A percentile compares a stretch with the other conserved stretches of the same genome.
Evolutionary conservation across 441 rosid species (phyloP).

Genomic region (Sinapis alba): DNA sequence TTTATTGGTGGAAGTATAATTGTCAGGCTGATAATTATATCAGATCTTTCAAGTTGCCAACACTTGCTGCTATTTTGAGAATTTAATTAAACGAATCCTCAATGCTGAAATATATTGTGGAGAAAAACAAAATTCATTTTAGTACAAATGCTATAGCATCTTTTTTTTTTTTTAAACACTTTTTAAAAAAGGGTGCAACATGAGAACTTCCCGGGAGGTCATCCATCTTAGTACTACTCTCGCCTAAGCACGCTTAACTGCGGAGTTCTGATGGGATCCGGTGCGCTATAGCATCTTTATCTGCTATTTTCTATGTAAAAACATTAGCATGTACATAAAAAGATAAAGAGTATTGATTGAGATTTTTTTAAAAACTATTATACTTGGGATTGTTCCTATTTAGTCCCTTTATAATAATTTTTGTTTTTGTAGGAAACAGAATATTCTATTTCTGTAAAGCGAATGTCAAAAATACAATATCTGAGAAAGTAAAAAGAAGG

Average conservation of each 20-base stretch:
- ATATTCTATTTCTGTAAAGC: conserved; percentile 8
- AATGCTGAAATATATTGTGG: neutral
- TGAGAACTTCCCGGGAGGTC: no score
- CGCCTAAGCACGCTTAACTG: no score
- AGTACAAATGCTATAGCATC: neutral
- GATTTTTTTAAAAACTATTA: neutral
- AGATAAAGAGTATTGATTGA: neutral
- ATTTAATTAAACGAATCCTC: conserved; percentile 17
- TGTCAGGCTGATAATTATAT: conserved; percentile 15
- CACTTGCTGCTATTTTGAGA: neutral
- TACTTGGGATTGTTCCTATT: neutral
- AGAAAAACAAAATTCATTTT: neutral
- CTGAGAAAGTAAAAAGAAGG: neutral
- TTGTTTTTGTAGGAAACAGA: neutral
- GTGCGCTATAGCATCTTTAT: neutral
- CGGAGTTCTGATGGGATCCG: no score
- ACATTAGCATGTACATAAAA: neutral
- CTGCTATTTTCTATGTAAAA: neutral
- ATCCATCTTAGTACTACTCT: no score
- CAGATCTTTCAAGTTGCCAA: conserved; percentile 19
- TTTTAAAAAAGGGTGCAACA: no score
- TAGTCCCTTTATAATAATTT: conserved; percentile 8
- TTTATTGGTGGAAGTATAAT: conserved; percentile 27
- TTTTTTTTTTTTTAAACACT: no score
- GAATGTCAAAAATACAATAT: conserved; percentile 11